Evolutionary conservation across 371 early-diverging fungal species (phyloP).

Genomic region (Saksenaea vasiformis): DNA sequence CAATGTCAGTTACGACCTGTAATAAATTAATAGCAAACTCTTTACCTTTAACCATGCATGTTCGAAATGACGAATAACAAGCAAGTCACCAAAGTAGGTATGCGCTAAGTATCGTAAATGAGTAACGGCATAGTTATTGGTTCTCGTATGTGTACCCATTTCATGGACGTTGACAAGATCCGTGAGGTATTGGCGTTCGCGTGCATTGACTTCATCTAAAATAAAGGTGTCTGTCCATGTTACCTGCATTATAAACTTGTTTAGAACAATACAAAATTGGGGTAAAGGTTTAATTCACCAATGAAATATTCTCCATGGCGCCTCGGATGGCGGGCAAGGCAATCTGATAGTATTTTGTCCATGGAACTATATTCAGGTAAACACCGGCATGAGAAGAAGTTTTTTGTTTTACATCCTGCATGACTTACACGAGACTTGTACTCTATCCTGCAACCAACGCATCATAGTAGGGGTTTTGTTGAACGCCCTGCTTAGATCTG

Average conservation of each 20-base stretch:
- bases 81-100: constrained; percentile 62
- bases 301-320: constrained; percentile 66
- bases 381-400: not conserved
- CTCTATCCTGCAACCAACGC: constrained; percentile 51
- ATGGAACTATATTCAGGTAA: constrained; percentile 39
- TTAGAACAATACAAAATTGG: not conserved
- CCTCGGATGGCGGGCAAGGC: constrained; percentile 38
- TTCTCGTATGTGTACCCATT: constrained; percentile 35
- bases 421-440: constrained; percentile 35
- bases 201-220: constrained; percentile 33
- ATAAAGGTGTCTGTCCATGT: constrained; percentile 35
- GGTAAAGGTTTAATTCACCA: constrained; percentile 21
- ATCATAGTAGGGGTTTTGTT: constrained; percentile 55
- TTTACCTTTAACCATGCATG: constrained; percentile 62
- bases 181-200: constrained; percentile 22
- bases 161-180: constrained; percentile 59
- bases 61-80: constrained; percentile 64
- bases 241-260: constrained; percentile 9
- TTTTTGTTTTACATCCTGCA: not conserved
- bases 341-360: constrained; percentile 63
- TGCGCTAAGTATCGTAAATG: constrained; percentile 32
- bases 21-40: not conserved
- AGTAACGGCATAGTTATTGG: not conserved
- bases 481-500: constrained; percentile 42
- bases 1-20: not conserved